Conservation (phyloP, 352 stramenopile species). For the Globisporangium parvum region DNA sequence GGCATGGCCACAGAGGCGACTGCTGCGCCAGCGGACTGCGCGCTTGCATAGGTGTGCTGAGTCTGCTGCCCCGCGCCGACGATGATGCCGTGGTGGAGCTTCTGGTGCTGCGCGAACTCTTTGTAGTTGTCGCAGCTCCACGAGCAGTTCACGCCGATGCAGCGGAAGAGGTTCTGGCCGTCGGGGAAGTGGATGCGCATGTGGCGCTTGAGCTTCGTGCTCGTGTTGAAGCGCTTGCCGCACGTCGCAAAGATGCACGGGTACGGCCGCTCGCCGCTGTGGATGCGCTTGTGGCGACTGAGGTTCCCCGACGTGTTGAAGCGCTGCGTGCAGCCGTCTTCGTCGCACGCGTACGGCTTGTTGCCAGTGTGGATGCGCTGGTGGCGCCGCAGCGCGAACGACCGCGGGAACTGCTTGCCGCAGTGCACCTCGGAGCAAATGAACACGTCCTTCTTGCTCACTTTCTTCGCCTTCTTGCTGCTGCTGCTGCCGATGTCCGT, state of each 20-base stretch:
- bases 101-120: slow-evolving; percentile 71
- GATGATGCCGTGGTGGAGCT: slow-evolving; percentile 68
- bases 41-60: neutral
- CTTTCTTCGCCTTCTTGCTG: slow-evolving; percentile 10
- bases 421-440: slow-evolving; percentile 72
- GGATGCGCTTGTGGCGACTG: slow-evolving; percentile 84
- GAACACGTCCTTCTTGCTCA: slow-evolving; percentile 60
- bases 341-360: slow-evolving; percentile 79
- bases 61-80: slow-evolving; percentile 37
- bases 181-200: slow-evolving; percentile 86
- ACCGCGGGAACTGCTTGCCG: slow-evolving; percentile 79
- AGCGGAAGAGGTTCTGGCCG: slow-evolving; percentile 68
- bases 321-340: slow-evolving; percentile 60
- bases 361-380: slow-evolving; percentile 82
- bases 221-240: slow-evolving; percentile 85
- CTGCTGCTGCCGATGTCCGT: neutral
- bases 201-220: slow-evolving; percentile 86
- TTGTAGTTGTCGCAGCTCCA: slow-evolving; percentile 85
- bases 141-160: slow-evolving; percentile 42
- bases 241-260: slow-evolving; percentile 71
- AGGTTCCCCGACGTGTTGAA: slow-evolving; percentile 88
- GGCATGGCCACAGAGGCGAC: neutral
- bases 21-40: neutral
- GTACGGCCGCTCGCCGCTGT: slow-evolving; percentile 79
- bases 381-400: slow-evolving; percentile 76